Percentiles rank a stretch among this genome's conserved stretches.
Conservation (phyloP, 768 basidiomycete species). For the Phylloporus sp. region DNA sequence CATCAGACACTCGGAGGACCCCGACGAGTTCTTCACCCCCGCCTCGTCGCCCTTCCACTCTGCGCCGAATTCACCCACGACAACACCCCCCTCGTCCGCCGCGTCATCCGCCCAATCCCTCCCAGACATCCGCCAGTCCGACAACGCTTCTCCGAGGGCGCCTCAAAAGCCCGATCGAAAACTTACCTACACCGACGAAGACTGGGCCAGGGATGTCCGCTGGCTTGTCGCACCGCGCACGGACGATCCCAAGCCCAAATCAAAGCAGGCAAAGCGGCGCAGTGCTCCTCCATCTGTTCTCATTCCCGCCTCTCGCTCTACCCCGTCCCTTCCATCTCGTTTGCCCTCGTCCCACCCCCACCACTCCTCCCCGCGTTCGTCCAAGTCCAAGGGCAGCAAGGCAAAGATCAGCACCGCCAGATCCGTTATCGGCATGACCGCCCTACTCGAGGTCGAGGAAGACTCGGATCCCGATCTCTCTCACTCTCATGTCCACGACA, state of each 20-base stretch:
- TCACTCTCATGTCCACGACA: slow-evolving; percentile 3
- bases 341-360: slow-evolving; percentile 11
- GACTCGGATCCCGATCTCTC: slow-evolving; percentile 27
- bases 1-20: slow-evolving; percentile 23
- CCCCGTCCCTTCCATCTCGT: slow-evolving; percentile 19
- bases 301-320: slow-evolving; percentile 18
- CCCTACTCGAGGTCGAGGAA: slow-evolving; percentile 53
- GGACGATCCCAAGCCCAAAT: slow-evolving; percentile 13
- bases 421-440: slow-evolving; percentile 51
- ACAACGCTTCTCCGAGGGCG: slow-evolving; percentile 29
- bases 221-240: slow-evolving; percentile 49
- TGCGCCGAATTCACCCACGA: slow-evolving; percentile 18
- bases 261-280: slow-evolving; percentile 19
- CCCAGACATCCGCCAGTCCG: slow-evolving; percentile 35
- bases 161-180: slow-evolving; percentile 22
- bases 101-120: slow-evolving; percentile 29
- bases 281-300: slow-evolving; percentile 14
- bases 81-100: slow-evolving; percentile 22
- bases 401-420: slow-evolving; percentile 35
- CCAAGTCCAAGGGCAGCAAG: slow-evolving; percentile 27
- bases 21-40: slow-evolving; percentile 50
- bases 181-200: slow-evolving; percentile 46
- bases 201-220: slow-evolving; percentile 67
- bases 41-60: slow-evolving; percentile 18
- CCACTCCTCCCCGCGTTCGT: slow-evolving; percentile 18